Conservation (phyloP, 805 yeast species). For the Candida tallmaniae region DNA sequence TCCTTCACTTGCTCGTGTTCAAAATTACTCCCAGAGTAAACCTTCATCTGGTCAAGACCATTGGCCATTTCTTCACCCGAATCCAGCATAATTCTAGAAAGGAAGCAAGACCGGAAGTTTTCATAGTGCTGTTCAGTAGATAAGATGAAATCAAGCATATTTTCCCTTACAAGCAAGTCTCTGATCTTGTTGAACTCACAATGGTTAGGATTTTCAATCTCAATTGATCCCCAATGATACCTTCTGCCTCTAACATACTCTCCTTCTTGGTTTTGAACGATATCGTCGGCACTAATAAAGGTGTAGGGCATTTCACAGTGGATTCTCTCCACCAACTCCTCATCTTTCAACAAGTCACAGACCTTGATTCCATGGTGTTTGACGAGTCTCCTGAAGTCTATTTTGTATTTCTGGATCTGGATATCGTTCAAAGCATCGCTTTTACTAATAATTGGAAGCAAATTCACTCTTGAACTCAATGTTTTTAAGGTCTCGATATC, state of each 20-base stretch:
- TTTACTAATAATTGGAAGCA: constrained; percentile 37
- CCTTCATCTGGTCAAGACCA: constrained; percentile 18
- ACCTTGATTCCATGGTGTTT: constrained; percentile 21
- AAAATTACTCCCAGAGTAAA: constrained; percentile 18
- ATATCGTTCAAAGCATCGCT: constrained; percentile 28
- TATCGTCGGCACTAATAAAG: constrained; percentile 60
- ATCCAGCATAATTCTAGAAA: neutral
- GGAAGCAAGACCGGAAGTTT: constrained; percentile 31
- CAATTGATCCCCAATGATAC: constrained; percentile 84
- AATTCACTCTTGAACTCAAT: constrained; percentile 28
- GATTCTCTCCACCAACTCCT: constrained; percentile 25
- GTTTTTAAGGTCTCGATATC: constrained; percentile 35
- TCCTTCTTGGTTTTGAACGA: constrained; percentile 20
- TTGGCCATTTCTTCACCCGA: constrained; percentile 33
- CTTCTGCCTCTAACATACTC: constrained; percentile 63
- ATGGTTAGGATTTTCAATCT: constrained; percentile 70
- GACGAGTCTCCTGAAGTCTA: constrained; percentile 20
- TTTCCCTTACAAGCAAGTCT: constrained; percentile 58
- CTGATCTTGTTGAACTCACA: constrained; percentile 73
- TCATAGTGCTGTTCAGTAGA: constrained; percentile 79
- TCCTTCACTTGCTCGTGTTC: constrained; percentile 26
- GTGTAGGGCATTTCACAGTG: constrained; percentile 59
- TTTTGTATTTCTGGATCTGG: constrained; percentile 24
- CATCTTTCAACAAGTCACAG: constrained; percentile 29
- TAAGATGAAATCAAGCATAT: constrained; percentile 73